Base-by-base conservation (phyloP, 176 grass and related monocot species). In the Poa pratensis region DNA sequence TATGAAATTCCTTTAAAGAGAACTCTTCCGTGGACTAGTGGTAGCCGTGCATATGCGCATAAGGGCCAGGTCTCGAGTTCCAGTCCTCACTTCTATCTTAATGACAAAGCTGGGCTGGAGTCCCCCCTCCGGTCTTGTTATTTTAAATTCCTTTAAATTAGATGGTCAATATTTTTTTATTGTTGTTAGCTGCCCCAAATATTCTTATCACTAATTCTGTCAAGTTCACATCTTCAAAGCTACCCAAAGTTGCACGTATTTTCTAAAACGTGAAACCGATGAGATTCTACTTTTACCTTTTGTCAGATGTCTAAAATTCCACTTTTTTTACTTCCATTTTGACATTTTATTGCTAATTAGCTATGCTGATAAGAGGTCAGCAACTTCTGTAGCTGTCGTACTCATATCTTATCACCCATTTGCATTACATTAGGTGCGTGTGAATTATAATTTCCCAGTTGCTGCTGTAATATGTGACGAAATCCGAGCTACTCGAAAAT, bases 401-500 rank as follows among this genome's bases (percentile, higher is more conserved):
- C 18, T n/a, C 34, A 59, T 84, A 68, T 50, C 32, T 22, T 30
- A 22, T 11, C 72, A 19, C 8, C 72, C 72, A 52, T 32, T 75
- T 75, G 72, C 46, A 52, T 52, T 75, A 76, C 61, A 72, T 52
- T 72, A 61, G 58, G 8, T 43, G 19, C 12, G 37, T 22, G 42
- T 16, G 43, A 40, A 20, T 86, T 68, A 3, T 70, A 61, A 30
- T 73, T 22, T 73, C 37, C 69, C 24, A 60, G 12, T 48, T 60
- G 81, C 39, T 61, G 18, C 78, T 67, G 51, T 35, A 35, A 67
- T 52, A 53, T 53, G 24, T 75, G 4, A 0, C 1, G 30, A 49
- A 32, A 19, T 49, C 24, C 72, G 16, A 75, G 24, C 16, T 52
- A 73, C 81, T 73, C 53, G 53, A 73, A 60, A 42, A 39, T 15